These are phyloP conservation scores for Coemansia sp. DNA, from an alignment of 192 early-diverging fungal genomes.

Conservation along the genomic window DNA sequence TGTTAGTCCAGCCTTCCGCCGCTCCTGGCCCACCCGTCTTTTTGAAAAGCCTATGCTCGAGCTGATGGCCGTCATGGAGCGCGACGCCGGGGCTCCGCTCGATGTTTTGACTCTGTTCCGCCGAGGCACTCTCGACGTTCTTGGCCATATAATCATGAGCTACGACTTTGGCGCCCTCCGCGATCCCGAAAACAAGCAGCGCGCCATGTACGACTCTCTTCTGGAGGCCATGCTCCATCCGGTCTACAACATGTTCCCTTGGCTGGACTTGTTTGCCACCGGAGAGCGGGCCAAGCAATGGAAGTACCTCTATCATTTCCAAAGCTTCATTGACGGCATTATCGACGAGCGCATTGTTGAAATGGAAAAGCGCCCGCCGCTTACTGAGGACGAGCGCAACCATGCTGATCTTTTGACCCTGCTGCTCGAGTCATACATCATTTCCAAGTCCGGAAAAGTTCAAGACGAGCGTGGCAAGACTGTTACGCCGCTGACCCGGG, in stretches of 20 bases:
- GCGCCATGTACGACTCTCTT: constrained; percentile 49
- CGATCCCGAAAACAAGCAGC: constrained; percentile 47
- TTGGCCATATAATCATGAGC: constrained; percentile 57
- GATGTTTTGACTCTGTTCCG: constrained; percentile 43
- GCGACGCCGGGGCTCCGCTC: constrained; percentile 27
- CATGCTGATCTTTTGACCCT: constrained; percentile 56
- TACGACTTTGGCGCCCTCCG: constrained; percentile 55
- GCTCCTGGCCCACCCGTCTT: constrained; percentile 43
- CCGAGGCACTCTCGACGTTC: constrained; percentile 57
- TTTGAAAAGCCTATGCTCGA: constrained; percentile 40
- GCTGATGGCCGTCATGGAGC: constrained; percentile 46
- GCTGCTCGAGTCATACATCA: constrained; percentile 54
- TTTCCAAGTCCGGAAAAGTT: constrained; percentile 43
- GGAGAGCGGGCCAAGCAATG: constrained; percentile 42
- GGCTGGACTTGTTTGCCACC: constrained; percentile 50
- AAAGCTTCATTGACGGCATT: constrained; percentile 49
- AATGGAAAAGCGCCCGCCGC: constrained; percentile 31
- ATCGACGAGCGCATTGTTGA: constrained; percentile 30
- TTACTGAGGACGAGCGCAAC: constrained; percentile 47
- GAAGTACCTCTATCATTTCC: constrained; percentile 41
- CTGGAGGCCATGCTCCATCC: constrained; percentile 47
- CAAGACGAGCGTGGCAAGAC: constrained; percentile 44
- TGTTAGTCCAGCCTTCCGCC: constrained; percentile 51
- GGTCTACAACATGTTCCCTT: constrained; percentile 54
- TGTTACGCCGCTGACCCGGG: constrained; percentile 35